These are phyloP conservation scores for Dactylorhiza incarnata DNA, from an alignment of 106 monocot genomes.

Conservation along the genomic window DNA sequence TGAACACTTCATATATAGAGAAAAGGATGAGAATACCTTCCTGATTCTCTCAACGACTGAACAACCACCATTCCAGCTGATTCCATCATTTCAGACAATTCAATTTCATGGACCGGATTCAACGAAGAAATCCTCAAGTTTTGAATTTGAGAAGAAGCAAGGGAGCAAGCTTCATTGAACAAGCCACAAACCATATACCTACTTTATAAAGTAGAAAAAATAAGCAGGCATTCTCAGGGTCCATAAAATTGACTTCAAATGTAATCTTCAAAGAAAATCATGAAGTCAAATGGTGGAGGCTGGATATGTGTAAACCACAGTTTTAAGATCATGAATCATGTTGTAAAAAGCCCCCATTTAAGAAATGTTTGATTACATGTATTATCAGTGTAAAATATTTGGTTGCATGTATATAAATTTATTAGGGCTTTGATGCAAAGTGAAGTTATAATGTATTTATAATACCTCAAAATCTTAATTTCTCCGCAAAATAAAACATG, in stretches of 20 bases:
- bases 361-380: too few species aligned
- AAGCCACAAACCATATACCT: conserved; percentile 54
- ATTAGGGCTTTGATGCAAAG: too few species aligned
- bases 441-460: too few species aligned
- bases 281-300: not conserved
- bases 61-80: conserved; percentile 75
- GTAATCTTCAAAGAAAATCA: not conserved
- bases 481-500: too few species aligned
- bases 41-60: conserved; percentile 60
- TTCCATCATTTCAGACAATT: conserved; percentile 41
- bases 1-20: not conserved
- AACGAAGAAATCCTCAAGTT: conserved; percentile 7
- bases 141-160: conserved; percentile 36
- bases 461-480: too few species aligned
- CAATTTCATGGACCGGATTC: conserved; percentile 15
- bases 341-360: too few species aligned
- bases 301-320: not conserved
- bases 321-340: too few species aligned
- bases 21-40: conserved; percentile 30
- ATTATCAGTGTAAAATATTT: too few species aligned
- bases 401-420: too few species aligned
- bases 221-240: not conserved
- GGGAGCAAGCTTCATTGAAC: conserved; percentile 57
- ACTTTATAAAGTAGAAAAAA: not conserved
- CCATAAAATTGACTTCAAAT: not conserved